Conservation (phyloP, 768 basidiomycete genomes). For the Amanita subjunquillea region DNA sequence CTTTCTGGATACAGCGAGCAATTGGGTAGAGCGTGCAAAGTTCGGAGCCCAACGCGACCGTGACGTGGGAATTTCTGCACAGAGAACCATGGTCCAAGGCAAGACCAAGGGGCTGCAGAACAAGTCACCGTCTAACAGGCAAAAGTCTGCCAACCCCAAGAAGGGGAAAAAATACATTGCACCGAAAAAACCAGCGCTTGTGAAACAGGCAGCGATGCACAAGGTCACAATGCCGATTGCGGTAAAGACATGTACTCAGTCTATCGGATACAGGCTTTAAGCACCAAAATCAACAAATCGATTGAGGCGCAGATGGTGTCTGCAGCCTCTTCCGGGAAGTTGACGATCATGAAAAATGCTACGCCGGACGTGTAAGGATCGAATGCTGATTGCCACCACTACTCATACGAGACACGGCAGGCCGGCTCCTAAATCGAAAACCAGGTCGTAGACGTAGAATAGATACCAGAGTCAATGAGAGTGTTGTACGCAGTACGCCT, state of each 20-base stretch:
- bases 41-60: conserved; percentile 23
- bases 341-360: conserved; percentile 84
- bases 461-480: not conserved
- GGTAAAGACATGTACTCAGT: not conserved
- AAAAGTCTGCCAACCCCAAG: conserved; percentile 62
- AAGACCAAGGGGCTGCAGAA: conserved; percentile 67
- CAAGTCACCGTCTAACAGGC: conserved; percentile 45
- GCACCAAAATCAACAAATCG: conserved; percentile 84
- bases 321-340: conserved; percentile 80
- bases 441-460: not conserved
- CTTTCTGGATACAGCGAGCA: conserved; percentile 12
- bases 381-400: not conserved
- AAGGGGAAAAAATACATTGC: conserved; percentile 73
- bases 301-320: conserved; percentile 88
- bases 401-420: not conserved
- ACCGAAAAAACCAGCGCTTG: conserved; percentile 67
- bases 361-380: conserved; percentile 28
- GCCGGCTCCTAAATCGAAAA: conserved; percentile 1
- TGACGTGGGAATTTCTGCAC: conserved; percentile 18
- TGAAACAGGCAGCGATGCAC: conserved; percentile 71
- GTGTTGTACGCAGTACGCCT: not conserved
- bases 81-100: conserved; percentile 60
- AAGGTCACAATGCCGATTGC: conserved; percentile 36
- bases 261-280: conserved; percentile 46
- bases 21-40: conserved; percentile 8